Percentiles rank a stretch among this genome's conserved stretches.
These are phyloP conservation scores for Phialophora tarda DNA, from an alignment of 2,329 filamentous ascomycete genomes.

Conservation along the genomic window DNA sequence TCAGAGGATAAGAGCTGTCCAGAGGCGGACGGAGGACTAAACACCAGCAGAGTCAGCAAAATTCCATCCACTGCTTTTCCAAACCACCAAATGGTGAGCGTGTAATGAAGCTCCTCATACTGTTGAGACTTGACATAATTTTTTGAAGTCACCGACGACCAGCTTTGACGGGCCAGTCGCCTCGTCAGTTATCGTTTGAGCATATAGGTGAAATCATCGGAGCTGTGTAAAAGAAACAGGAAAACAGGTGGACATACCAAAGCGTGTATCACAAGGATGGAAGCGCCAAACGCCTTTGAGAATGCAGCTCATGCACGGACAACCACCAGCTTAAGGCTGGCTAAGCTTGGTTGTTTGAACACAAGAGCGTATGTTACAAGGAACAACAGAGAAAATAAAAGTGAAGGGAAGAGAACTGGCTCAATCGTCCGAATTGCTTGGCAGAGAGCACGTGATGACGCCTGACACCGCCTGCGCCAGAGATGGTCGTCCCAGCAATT, in stretches of 20 bases:
- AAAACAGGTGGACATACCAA: conserved; percentile 17
- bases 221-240: conserved; percentile 13
- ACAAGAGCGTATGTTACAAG: not conserved
- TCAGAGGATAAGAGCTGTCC: not conserved
- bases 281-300: not conserved
- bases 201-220: conserved; percentile 32
- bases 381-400: not conserved
- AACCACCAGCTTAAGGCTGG: not conserved
- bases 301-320: not conserved
- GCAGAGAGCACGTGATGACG: not conserved
- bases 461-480: not conserved
- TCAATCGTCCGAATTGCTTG: not conserved
- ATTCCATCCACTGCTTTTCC: not conserved
- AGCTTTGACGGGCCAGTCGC: conserved; percentile 34
- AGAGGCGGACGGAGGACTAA: not conserved
- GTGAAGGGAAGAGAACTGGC: not conserved
- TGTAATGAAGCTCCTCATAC: conserved; percentile 32
- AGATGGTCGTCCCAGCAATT: conserved; percentile 1
- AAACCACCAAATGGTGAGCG: not conserved
- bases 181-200: conserved; percentile 37
- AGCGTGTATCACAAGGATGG: not conserved
- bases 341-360: not conserved
- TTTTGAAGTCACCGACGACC: conserved; percentile 37
- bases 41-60: not conserved
- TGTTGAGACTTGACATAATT: conserved; percentile 38